Conservation (phyloP, 257 asterid genomes). For the Fraxinus cuspidata region DNA sequence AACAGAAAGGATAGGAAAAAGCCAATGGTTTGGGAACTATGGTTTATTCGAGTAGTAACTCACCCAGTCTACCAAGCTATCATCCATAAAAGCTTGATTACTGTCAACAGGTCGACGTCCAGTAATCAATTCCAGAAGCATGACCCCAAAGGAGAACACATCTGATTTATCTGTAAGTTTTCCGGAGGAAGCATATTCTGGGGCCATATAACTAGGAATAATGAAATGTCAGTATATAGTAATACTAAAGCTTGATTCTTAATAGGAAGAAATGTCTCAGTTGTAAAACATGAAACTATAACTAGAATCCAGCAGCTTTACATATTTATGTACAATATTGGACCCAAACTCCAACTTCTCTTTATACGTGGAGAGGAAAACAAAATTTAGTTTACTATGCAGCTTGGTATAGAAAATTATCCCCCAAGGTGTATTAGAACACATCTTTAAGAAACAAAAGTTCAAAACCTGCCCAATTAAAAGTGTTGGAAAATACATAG, state of each 20-base stretch:
- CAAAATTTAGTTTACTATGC: neutral
- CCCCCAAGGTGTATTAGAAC: neutral
- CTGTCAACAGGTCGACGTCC: constrained; percentile 80
- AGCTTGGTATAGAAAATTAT: neutral
- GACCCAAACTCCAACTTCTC: neutral
- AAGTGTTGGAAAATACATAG: neutral
- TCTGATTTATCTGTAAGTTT: constrained; percentile 90
- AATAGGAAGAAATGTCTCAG: neutral
- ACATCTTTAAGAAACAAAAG: neutral
- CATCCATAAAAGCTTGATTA: constrained; percentile 59
- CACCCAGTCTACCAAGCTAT: constrained; percentile 95
- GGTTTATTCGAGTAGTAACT: constrained; percentile 19
- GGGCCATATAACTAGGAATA: constrained; percentile 77
- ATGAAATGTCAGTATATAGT: constrained; percentile 10
- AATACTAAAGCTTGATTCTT: neutral
- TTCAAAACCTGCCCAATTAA: neutral
- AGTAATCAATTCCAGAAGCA: constrained; percentile 93
- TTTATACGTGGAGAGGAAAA: neutral
- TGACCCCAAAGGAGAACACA: constrained; percentile 92
- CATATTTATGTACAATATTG: neutral
- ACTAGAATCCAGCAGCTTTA: neutral
- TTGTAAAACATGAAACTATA: no score
- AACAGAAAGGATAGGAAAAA: neutral
- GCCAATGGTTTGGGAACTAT: neutral
- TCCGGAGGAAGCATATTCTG: constrained; percentile 96